phyloP scores from a whole-genome alignment of 257 asterid species.

The Solanum peruvianum region DNA sequence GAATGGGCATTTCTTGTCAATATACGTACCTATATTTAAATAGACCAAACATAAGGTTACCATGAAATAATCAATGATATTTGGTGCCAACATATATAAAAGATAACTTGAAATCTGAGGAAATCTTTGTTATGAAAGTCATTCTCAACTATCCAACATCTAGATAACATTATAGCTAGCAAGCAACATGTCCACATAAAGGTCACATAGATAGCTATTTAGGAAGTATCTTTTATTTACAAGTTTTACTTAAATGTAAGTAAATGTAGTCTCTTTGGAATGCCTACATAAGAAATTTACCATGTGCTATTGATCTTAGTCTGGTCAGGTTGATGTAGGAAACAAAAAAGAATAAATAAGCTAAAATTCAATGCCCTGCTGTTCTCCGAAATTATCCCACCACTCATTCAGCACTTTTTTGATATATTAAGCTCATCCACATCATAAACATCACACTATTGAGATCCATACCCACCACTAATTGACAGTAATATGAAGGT shows the following conservation, averaged over 20 bases:
- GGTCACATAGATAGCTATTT: neutral
- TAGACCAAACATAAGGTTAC: neutral
- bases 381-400: neutral
- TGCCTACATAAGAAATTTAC: neutral
- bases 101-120: neutral
- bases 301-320: neutral
- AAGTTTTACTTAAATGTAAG: neutral
- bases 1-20: conserved; percentile 31
- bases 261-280: neutral
- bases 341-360: too few relatives aligned
- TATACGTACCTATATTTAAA: neutral
- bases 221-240: neutral
- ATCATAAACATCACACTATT: neutral
- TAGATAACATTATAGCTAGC: neutral
- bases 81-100: neutral
- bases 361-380: neutral
- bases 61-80: neutral
- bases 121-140: neutral
- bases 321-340: neutral
- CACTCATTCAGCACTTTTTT: neutral
- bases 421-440: neutral
- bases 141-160: neutral
- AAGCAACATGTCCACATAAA: neutral
- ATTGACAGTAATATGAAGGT: neutral
- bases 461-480: neutral